Evolutionary conservation across 2,329 filamentous ascomycete genomes (phyloP).

Genomic region (Chrysoporthe puriensis): DNA sequence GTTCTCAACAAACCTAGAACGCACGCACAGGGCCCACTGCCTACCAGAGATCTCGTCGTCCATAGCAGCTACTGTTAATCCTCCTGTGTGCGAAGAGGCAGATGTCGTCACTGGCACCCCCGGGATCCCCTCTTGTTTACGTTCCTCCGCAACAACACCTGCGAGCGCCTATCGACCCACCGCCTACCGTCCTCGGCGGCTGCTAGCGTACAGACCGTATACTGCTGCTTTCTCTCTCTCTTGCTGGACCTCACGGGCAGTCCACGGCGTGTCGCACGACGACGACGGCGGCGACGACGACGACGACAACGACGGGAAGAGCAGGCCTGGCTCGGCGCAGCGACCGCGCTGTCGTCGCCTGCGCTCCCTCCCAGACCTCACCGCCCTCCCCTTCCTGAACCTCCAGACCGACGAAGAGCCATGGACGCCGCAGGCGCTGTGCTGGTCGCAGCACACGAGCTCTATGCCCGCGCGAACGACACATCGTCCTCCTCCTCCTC

Average conservation of each 20-base stretch:
- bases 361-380: constrained; percentile 13
- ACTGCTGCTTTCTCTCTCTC: background rate
- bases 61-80: background rate
- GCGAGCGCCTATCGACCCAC: background rate
- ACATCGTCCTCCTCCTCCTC: constrained; percentile 35
- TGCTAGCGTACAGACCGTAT: background rate
- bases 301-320: background rate
- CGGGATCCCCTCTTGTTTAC: constrained; percentile 5
- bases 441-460: constrained; percentile 40
- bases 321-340: constrained; percentile 16
- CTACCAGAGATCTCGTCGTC: background rate
- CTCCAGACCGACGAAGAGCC: constrained; percentile 64
- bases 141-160: background rate
- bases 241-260: background rate
- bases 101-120: constrained; percentile 12
- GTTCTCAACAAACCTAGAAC: background rate
- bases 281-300: too few relatives aligned
- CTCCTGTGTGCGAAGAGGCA: background rate
- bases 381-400: background rate
- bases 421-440: constrained; percentile 76
- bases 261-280: background rate
- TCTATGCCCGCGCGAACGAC: constrained; percentile 49
- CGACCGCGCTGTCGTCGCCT: constrained; percentile 23
- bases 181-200: background rate
- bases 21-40: background rate